phyloP scores from a whole-genome alignment of 768 basidiomycete species.

The Amylocystis lapponica region DNA sequence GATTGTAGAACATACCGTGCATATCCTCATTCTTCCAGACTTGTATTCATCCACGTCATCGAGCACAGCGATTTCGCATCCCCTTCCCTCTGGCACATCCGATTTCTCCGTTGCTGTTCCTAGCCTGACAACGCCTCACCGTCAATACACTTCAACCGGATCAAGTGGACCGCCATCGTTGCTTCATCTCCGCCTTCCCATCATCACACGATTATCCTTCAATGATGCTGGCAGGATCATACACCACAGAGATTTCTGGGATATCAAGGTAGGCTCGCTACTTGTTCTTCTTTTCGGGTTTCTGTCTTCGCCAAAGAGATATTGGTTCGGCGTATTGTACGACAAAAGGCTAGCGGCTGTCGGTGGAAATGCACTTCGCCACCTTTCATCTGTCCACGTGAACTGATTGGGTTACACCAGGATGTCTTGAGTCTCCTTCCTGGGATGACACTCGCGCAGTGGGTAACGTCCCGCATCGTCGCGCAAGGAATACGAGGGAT shows the following conservation, averaged over 20 bases:
- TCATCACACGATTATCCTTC: conserved; percentile 69
- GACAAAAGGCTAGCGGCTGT: not conserved
- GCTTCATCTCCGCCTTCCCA: conserved; percentile 65
- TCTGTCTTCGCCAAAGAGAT: too few species aligned
- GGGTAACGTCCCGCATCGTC: conserved; percentile 59
- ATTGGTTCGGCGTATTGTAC: too few species aligned
- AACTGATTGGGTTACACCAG: conserved; percentile 1
- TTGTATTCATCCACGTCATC: conserved; percentile 39
- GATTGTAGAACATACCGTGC: conserved; percentile 76
- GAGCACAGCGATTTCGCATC: not conserved
- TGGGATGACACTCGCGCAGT: conserved; percentile 60
- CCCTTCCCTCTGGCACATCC: not conserved
- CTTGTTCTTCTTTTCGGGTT: not conserved
- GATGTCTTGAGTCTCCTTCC: conserved; percentile 72
- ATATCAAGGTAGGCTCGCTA: conserved; percentile 49
- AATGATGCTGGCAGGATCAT: conserved; percentile 81
- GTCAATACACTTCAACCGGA: conserved; percentile 4
- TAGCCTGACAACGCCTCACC: conserved; percentile 22
- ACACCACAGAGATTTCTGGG: conserved; percentile 78
- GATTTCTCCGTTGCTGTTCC: conserved; percentile 11
- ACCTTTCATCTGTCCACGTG: not conserved
- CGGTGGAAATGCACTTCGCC: not conserved
- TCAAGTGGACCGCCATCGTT: conserved; percentile 49
- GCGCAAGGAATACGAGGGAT: conserved; percentile 44
- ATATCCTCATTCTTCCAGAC: conserved; percentile 70